Percentiles rank a stretch among this genome's conserved stretches.
Evolutionary conservation across 2,329 filamentous ascomycete species (phyloP).

Genomic region (Phoma sp.): DNA sequence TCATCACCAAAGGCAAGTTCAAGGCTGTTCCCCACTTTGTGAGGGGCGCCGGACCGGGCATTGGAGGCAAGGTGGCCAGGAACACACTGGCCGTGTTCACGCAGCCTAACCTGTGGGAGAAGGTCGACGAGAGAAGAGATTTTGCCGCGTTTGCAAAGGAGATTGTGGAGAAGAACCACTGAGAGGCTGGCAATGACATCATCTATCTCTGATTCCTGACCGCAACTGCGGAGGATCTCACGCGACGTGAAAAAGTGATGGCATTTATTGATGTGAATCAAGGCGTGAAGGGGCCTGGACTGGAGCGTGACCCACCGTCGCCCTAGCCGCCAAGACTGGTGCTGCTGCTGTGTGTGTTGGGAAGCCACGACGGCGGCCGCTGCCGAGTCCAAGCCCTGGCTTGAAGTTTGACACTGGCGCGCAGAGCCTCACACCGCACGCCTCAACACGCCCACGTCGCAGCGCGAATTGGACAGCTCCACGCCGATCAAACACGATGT

Average conservation of each 20-base stretch:
- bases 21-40: conserved; percentile 97
- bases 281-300: conserved; percentile 10
- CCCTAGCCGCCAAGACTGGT: neutral
- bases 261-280: conserved; percentile 1
- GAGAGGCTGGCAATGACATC: conserved; percentile 20
- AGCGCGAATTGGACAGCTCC: neutral
- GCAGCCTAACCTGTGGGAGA: conserved; percentile 87
- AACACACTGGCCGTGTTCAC: conserved; percentile 98
- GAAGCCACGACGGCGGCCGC: neutral
- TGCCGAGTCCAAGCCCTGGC: conserved; percentile 4
- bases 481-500: conserved; percentile 15
- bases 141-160: conserved; percentile 77
- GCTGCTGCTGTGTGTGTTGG: neutral
- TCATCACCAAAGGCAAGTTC: conserved; percentile 90
- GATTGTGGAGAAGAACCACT: conserved; percentile 56
- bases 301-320: conserved; percentile 1
- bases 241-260: conserved; percentile 6
- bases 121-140: conserved; percentile 72
- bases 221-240: conserved; percentile 7
- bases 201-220: conserved; percentile 10
- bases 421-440: conserved; percentile 6
- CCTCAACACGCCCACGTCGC: neutral
- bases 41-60: conserved; percentile 69
- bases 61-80: conserved; percentile 53
- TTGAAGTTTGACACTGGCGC: neutral